phyloP scores from a whole-genome alignment of 768 basidiomycete species.

The Tubosaeta brunneosetosa region DNA sequence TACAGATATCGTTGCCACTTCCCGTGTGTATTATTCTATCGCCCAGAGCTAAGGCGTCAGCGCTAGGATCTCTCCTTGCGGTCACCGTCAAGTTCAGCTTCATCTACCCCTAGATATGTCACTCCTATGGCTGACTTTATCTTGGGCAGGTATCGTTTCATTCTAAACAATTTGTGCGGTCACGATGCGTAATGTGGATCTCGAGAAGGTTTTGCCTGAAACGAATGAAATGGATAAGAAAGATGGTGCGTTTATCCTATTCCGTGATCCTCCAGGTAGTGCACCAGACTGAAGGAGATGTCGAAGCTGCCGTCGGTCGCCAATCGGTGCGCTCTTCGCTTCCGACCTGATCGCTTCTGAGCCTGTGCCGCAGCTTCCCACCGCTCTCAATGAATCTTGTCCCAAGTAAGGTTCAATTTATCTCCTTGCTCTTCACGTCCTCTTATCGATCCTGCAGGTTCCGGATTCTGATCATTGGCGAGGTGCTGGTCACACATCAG shows the following conservation, averaged over 20 bases:
- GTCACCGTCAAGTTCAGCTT: too few species aligned
- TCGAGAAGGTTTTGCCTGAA: not conserved
- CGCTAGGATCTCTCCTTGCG: too few species aligned
- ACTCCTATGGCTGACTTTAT: not conserved
- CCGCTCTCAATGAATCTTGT: not conserved
- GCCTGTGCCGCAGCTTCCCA: not conserved
- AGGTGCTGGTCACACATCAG: not conserved
- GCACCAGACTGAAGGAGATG: not conserved
- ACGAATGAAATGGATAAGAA: not conserved
- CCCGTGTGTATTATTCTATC: not conserved
- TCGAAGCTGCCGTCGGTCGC: not conserved
- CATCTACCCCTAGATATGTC: too few species aligned
- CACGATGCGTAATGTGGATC: not conserved
- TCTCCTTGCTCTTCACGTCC: not conserved
- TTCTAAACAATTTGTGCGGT: not conserved
- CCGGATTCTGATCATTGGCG: not conserved
- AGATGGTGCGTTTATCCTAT: not conserved
- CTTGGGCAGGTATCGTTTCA: not conserved
- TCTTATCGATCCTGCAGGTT: not conserved
- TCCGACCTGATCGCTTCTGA: not conserved
- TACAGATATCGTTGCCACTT: not conserved
- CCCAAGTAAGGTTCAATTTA: not conserved
- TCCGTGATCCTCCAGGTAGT: not conserved
- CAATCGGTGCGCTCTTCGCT: not conserved
- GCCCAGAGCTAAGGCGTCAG: too few species aligned